Conservation (phyloP, 202 grass and related monocot genomes). For the Hordeum pubiflorum region DNA sequence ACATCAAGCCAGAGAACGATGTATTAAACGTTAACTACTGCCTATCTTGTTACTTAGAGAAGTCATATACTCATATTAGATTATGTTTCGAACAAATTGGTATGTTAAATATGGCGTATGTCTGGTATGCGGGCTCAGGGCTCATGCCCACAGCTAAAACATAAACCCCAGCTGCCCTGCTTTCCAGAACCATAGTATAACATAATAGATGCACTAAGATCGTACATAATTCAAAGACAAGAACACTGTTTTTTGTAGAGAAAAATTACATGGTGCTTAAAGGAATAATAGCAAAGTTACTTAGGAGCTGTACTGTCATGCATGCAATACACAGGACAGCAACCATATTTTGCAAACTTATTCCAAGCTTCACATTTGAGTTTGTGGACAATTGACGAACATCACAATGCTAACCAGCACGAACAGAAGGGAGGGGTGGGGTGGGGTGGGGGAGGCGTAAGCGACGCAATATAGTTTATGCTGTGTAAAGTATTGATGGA, state of each 20-base stretch:
- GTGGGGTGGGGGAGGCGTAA: neutral
- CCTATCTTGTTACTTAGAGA: neutral
- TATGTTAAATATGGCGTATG: neutral
- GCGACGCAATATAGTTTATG: neutral
- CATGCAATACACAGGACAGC: neutral
- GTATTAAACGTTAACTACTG: neutral
- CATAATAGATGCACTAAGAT: neutral
- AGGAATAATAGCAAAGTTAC: neutral
- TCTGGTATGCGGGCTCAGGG: neutral
- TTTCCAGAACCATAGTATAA: slow-evolving; percentile 8
- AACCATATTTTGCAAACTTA: neutral
- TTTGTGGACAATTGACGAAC: neutral
- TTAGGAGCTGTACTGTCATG: neutral
- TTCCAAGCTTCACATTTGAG: neutral
- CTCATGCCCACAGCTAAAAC: neutral
- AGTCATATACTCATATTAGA: neutral
- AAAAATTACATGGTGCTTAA: neutral
- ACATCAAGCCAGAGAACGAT: neutral
- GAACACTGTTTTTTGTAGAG: neutral
- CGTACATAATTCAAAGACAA: neutral
- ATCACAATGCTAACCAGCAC: neutral
- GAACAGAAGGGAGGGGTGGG: neutral
- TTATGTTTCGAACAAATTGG: neutral
- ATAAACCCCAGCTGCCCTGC: neutral
- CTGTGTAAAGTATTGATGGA: neutral